Evolutionary conservation across 202 grass and related monocot species (phyloP), one percentile per base, ranked within the genome.

Genomic region (Zoysia matrella): DNA sequence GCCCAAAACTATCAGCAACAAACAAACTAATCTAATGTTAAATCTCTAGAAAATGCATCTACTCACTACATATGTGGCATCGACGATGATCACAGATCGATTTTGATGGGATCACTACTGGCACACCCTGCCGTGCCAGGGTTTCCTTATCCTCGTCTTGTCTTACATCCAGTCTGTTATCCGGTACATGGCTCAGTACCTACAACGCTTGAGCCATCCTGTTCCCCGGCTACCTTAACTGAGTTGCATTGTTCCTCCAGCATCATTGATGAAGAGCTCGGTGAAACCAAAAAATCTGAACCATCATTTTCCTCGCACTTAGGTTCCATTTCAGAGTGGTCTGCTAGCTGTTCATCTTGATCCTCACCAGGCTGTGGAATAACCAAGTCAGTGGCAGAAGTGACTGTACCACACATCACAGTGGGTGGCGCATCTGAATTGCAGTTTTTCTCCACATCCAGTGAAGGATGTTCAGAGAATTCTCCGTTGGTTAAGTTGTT

Each of bases 321-420:
- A 57, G 88, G 54, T 74, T 90, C 79, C 43, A 79, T 63, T 82
- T 74, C 79, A 14, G 54, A 47, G 72, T 65, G 63, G 6, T 82
- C 72, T 62, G 81, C 85, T 62, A 54, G 8, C 50, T 86, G 70
- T n/a, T n/a, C n/a, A n/a, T n/a, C n/a, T n/a, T n/a, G n/a, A n/a
- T n/a, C n/a, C n/a, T n/a, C n/a, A n/a, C n/a, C n/a, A n/a, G n/a
- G n/a, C n/a, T n/a, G n/a, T n/a, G n/a, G n/a, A n/a, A n/a, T n/a
- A n/a, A n/a, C n/a, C n/a, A n/a, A n/a, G n/a, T n/a, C n/a, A n/a
- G n/a, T n/a, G n/a, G n/a, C n/a, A n/a, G n/a, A n/a, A n/a, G n/a
- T n/a, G n/a, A n/a, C n/a, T n/a, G n/a, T n/a, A n/a, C n/a, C n/a
- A n/a, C n/a, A n/a, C n/a, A n/a, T n/a, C n/a, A n/a, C n/a, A n/a